These are phyloP conservation scores for Macrocybe sp. DNA, from an alignment of 1,284 basidiomycete species.

Conservation along the genomic window DNA sequence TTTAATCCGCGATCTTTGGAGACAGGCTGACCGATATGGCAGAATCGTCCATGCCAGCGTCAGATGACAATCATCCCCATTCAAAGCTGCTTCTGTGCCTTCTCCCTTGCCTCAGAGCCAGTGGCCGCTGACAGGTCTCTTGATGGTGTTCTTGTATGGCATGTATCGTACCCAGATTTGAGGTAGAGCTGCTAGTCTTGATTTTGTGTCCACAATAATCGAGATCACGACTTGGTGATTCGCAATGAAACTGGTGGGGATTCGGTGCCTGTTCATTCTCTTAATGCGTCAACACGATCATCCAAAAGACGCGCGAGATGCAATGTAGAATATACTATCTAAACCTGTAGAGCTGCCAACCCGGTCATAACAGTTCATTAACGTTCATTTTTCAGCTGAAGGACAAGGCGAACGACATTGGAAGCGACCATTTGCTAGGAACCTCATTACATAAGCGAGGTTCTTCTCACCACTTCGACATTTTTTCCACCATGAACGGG, in stretches of 20 bases:
- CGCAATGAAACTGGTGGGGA: too few species aligned
- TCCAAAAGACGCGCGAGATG: slow-evolving; percentile 90
- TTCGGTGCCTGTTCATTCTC: slow-evolving; percentile 56
- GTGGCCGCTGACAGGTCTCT: too few species aligned
- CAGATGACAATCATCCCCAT: slow-evolving; percentile 37
- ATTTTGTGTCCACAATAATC: too few species aligned
- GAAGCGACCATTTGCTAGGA: slow-evolving; percentile 11
- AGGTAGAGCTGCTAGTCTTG: too few species aligned
- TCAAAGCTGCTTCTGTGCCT: too few species aligned
- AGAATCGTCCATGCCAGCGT: slow-evolving; percentile 61
- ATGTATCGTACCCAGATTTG: too few species aligned
- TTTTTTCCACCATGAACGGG: slow-evolving; percentile 13
- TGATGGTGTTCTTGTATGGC: too few species aligned
- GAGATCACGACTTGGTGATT: too few species aligned
- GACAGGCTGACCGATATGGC: slow-evolving; percentile 21
- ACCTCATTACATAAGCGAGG: too few species aligned
- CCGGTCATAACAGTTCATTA: slow-evolving; percentile 95
- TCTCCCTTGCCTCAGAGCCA: too few species aligned
- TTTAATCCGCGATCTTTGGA: too few species aligned
- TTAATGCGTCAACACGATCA: slow-evolving; percentile 87
- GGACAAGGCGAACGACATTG: slow-evolving; percentile 33
- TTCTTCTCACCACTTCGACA: too few species aligned
- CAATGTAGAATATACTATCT: slow-evolving; percentile 89
- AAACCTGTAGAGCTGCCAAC: slow-evolving; percentile 94
- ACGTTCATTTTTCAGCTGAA: slow-evolving; percentile 37